These are phyloP conservation scores for Lichina pygmaea DNA, from an alignment of 495 filamentous ascomycete species.

Conservation along the genomic window DNA sequence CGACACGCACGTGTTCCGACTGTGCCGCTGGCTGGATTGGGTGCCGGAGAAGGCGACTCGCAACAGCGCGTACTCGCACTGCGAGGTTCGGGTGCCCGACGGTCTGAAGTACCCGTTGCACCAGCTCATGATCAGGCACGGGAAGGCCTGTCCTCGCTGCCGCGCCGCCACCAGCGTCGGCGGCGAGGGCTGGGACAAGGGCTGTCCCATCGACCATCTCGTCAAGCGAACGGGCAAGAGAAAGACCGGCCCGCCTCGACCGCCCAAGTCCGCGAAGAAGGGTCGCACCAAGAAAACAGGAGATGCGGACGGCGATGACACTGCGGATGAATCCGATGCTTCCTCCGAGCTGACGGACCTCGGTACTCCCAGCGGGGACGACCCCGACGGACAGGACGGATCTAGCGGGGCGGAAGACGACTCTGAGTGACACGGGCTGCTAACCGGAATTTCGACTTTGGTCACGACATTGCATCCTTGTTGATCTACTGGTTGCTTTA, in stretches of 20 bases:
- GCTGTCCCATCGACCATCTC: constrained; percentile 18
- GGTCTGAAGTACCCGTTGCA: constrained; percentile 76
- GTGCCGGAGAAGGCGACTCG: constrained; percentile 35
- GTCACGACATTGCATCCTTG: no score
- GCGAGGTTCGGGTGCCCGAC: constrained; percentile 58
- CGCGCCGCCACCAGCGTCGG: constrained; percentile 21
- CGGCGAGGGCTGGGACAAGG: constrained; percentile 13
- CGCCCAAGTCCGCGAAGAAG: not conserved
- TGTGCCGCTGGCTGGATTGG: constrained; percentile 73
- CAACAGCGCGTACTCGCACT: constrained; percentile 51
- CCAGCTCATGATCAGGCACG: constrained; percentile 66
- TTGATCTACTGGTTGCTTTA: no score
- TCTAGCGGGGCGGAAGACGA: not conserved
- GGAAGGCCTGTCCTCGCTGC: constrained; percentile 55
- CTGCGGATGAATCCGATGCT: not conserved
- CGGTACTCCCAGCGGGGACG: not conserved
- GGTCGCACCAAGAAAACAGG: not conserved
- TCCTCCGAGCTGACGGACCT: no score
- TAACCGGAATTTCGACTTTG: no score
- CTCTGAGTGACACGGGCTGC: no score
- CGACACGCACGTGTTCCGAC: constrained; percentile 61
- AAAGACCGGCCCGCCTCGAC: constrained; percentile 6
- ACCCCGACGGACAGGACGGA: not conserved
- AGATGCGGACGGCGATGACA: not conserved
- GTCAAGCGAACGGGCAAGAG: constrained; percentile 12